phyloP scores from a whole-genome alignment of 2,329 filamentous ascomycete genomes.

The Aureobasidium lini region DNA sequence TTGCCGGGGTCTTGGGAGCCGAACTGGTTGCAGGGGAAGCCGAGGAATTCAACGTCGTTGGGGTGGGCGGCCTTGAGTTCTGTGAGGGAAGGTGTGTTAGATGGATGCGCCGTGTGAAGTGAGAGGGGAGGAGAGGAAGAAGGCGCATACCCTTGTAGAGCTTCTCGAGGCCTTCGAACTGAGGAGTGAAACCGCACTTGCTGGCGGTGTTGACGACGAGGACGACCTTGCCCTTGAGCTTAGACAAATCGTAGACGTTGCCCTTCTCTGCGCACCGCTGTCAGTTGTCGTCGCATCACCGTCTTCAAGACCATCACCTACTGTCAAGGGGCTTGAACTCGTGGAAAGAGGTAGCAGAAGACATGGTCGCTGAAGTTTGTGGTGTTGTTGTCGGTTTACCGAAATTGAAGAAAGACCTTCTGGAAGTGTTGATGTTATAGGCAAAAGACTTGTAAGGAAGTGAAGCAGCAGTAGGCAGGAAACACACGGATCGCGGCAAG shows the following conservation, averaged over 20 bases:
- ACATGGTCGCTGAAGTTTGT: slow-evolving; percentile 41
- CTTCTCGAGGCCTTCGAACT: slow-evolving; percentile 84
- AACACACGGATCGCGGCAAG: not conserved
- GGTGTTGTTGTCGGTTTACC: not conserved
- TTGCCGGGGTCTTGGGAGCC: slow-evolving; percentile 78
- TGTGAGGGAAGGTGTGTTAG: slow-evolving; percentile 11
- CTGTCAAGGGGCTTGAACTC: slow-evolving; percentile 79
- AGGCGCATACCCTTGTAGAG: slow-evolving; percentile 59
- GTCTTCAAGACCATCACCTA: slow-evolving; percentile 39
- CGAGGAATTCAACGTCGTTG: slow-evolving; percentile 77
- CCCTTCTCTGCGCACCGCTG: slow-evolving; percentile 56
- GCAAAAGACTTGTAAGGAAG: not conserved
- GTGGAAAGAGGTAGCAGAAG: slow-evolving; percentile 66
- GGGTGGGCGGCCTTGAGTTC: slow-evolving; percentile 59
- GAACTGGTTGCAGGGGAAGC: slow-evolving; percentile 99
- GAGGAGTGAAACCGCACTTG: slow-evolving; percentile 97
- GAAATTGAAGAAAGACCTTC: not conserved
- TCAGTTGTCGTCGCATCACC: slow-evolving; percentile 13
- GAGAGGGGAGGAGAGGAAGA: not conserved
- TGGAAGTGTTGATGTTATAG: not conserved
- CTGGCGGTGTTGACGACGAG: slow-evolving; percentile 96
- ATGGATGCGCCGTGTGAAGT: not conserved
- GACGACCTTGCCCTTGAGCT: slow-evolving; percentile 85
- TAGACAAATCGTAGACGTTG: slow-evolving; percentile 57
- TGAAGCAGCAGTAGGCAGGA: not conserved